Percentiles rank a stretch among this genome's conserved stretches.
Conservation (phyloP, 805 yeast genomes). For the Candida manassasensis region DNA sequence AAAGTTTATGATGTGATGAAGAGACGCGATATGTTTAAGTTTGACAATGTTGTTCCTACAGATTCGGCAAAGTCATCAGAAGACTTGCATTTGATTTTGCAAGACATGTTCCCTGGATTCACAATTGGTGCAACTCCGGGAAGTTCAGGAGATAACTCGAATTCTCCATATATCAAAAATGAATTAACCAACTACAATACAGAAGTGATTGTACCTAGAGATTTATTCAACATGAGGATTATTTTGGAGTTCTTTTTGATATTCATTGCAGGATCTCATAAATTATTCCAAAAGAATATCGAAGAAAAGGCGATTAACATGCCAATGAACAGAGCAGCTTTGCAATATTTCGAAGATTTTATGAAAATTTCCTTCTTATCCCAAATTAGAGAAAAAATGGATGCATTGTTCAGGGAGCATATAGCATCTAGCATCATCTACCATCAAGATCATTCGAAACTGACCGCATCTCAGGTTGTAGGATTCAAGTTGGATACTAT, state of each 20-base stretch:
- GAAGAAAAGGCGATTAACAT: constrained; percentile 6
- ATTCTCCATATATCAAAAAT: constrained; percentile 51
- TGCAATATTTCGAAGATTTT: constrained; percentile 54
- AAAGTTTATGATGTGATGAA: constrained; percentile 11
- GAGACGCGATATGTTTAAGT: constrained; percentile 22
- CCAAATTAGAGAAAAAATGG: constrained; percentile 53
- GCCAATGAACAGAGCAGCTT: constrained; percentile 14
- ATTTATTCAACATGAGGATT: constrained; percentile 74
- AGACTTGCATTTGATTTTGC: constrained; percentile 35
- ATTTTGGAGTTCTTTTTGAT: constrained; percentile 68
- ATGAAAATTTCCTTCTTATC: constrained; percentile 64
- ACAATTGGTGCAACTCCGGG: constrained; percentile 9
- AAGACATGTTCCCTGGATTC: constrained; percentile 71
- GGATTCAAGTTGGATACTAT: constrained; percentile 16
- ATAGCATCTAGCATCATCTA: constrained; percentile 16
- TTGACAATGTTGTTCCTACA: constrained; percentile 26
- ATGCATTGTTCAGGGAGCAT: constrained; percentile 44
- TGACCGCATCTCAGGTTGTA: constrained; percentile 4
- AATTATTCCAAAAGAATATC: constrained; percentile 18
- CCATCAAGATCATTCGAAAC: constrained; percentile 2
- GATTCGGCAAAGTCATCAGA: constrained; percentile 22
- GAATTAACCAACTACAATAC: constrained; percentile 54
- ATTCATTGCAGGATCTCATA: constrained; percentile 57
- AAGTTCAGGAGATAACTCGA: constrained; percentile 7
- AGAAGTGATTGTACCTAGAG: constrained; percentile 62